Base-by-base conservation (phyloP, 805 yeast genomes). In the Wickerhamiella nectarea region DNA sequence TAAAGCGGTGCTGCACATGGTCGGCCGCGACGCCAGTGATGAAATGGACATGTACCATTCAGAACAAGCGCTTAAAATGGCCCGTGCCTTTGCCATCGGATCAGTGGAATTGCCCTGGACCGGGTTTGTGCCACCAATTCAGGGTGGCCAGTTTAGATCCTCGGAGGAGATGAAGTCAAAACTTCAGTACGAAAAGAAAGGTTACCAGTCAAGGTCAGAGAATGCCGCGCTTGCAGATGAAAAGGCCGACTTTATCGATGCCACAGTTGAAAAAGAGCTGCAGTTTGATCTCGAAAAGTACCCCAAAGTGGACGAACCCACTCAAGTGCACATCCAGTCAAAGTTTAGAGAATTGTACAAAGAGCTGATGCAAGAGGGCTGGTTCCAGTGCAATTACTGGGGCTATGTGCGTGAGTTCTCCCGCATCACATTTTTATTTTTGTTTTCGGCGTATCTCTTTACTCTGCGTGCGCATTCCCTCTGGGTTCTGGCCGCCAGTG, bases 11-110 rank as follows among this genome's bases (percentile, higher is more conserved):
- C 67, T 67, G 52, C 95, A 86, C 60, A 69, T 85, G 79, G 73
- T 85, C 3, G 95, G 95, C 1, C 64, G 89, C 45, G 94, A 85
- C 61, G 94, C 94, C 17, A 78, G 91, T 0, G 94, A 84, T 57
- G 95, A 86, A 58, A 84, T 85, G 82, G 72, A 76, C 43, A 86
- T 87, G 7, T 85, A 83, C 54, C 95, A 85, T 57, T 59, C 72
- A 36, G 74, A 68, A 10, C 80, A 74, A 40, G 72, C 91, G 0
- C 62, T 71, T 7, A 38, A 47, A 2, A 59, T 61, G 0, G 79
- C 82, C 58, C 54, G 57, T n/a, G 68, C 61, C 33, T 86, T 72
- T 72, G 70, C 64, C 45, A 69, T 85, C 11, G 95, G 95, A 1
- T 57, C 53, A 10, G 74, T 84, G 6, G 75, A 76, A 44, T 59